Base-by-base conservation (phyloP, 2,329 filamentous ascomycete species). In the Dothideomycetes sp. region DNA sequence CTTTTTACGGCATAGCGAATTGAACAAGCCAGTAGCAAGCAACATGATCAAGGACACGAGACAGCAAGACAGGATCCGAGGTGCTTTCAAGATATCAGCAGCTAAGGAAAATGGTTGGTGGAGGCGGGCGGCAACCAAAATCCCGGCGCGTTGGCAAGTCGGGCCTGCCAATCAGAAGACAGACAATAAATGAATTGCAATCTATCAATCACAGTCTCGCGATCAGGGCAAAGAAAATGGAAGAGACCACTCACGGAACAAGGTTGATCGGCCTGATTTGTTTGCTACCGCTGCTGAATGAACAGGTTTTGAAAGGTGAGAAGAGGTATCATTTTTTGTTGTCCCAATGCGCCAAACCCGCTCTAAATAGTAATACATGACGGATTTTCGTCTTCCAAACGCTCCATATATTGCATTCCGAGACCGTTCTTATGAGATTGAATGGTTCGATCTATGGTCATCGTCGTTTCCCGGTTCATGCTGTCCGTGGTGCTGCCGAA, bases 271-370 rank as follows among this genome's bases (percentile, higher is more conserved):
- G 15, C 7, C 2, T 19, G n/a, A 15, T 31, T 16, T 9, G 9
- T 30, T 22, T 17, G 30, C 7, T 22, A 36, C 12, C 19, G 4
- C n/a, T 14, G 3, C 14, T n/a, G 35, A 19, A 31, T 24, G 14
- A 10, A 34, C 4, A 19, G 16, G 7, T 5, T 32, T 32, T 12
- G 7, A 32, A 36, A 18, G 39, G 36, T 36, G 39, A 41, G 39
- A 41, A 37, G 39, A 41, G 39, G 39, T 41, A 41, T 41, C 39
- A 37, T 41, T 41, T 36, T 27, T 27, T 12, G 7, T 7, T 27
- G n/a, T 27, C 32, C 31, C 32, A 33, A 19, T 41, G 30, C 39
- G 39, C 39, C 39, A 27, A 32, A 17, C 39, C 31, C 36, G 35
- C 35, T 41, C 19, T 41, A 41, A 36, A 27, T 37, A 36, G 37